Percentiles rank a stretch among this genome's conserved stretches.
Conservation (phyloP, 352 stramenopile genomes). For the Phytophthora uliginosa region DNA sequence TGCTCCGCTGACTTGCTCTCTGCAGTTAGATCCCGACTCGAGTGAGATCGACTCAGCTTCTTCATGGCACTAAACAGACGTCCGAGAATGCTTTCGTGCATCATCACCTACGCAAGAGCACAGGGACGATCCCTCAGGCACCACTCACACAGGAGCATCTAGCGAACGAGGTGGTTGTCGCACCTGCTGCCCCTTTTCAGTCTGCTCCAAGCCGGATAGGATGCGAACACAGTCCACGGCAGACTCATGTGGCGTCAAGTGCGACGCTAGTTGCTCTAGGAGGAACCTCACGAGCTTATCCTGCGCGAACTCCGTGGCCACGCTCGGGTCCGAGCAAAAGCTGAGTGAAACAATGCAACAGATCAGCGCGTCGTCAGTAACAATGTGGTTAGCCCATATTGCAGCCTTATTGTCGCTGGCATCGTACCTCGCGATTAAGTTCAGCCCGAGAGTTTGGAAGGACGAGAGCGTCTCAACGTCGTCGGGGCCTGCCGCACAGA, state of each 20-base stretch:
- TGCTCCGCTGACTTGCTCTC: conserved; percentile 31
- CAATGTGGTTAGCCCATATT: background rate
- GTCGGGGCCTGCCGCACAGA: conserved; percentile 45
- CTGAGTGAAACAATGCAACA: conserved; percentile 36
- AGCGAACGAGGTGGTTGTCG: conserved; percentile 21
- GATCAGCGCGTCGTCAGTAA: background rate
- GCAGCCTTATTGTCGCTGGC: background rate
- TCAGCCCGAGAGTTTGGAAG: conserved; percentile 83
- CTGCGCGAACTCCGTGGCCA: conserved; percentile 71
- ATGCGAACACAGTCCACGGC: conserved; percentile 67
- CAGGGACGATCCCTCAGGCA: conserved; percentile 28
- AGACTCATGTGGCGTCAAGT: conserved; percentile 31
- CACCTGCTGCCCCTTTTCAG: conserved; percentile 60
- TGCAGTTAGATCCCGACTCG: conserved; percentile 25
- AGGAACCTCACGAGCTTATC: conserved; percentile 68
- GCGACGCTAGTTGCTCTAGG: conserved; percentile 57
- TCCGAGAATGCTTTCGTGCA: conserved; percentile 51
- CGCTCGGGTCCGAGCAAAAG: conserved; percentile 65
- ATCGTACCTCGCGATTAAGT: conserved; percentile 81
- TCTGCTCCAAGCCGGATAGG: conserved; percentile 50
- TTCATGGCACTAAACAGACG: conserved; percentile 66
- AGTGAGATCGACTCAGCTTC: conserved; percentile 40
- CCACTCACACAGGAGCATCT: conserved; percentile 28
- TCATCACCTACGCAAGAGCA: conserved; percentile 50
- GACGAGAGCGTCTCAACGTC: conserved; percentile 64